Conservation (phyloP, 2,329 filamentous ascomycete genomes). For the Aspergillus sp. region DNA sequence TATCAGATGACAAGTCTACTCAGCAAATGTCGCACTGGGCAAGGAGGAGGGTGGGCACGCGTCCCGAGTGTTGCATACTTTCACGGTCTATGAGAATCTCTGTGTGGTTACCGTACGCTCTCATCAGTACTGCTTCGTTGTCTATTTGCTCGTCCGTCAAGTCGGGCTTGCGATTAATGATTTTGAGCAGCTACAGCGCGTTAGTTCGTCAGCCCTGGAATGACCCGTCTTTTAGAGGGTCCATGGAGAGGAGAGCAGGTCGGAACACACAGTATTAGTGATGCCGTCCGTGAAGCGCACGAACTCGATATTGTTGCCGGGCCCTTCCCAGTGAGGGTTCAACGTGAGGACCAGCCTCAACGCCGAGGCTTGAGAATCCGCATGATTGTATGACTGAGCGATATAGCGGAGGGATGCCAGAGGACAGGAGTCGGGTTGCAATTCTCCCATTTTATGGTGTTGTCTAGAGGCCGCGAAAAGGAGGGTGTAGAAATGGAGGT, state of each 20-base stretch:
- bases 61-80: conserved; percentile 55
- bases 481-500: background rate
- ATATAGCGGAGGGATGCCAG: conserved; percentile 52
- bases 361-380: conserved; percentile 75
- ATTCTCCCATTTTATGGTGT: conserved; percentile 21
- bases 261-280: conserved; percentile 74
- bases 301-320: conserved; percentile 74
- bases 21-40: conserved; percentile 35
- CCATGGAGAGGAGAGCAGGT: background rate
- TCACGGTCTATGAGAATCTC: conserved; percentile 95
- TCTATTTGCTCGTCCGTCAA: conserved; percentile 75
- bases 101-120: conserved; percentile 92
- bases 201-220: background rate
- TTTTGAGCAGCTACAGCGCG: conserved; percentile 47
- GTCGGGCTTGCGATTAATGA: conserved; percentile 54
- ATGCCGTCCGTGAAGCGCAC: conserved; percentile 95
- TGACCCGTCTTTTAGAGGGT: conserved; percentile 17
- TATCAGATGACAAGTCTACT: conserved; percentile 35
- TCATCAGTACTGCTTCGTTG: conserved; percentile 78
- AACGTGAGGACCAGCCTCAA: conserved; percentile 74
- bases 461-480: background rate
- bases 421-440: conserved; percentile 7
- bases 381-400: conserved; percentile 72
- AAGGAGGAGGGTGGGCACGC: conserved; percentile 7
- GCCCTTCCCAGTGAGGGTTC: conserved; percentile 76